A percentile compares a stretch with the other conserved stretches of the same genome.
Evolutionary conservation across 2,329 filamentous ascomycete genomes (phyloP).

Genomic region (Aureobasidium leucospermi): DNA sequence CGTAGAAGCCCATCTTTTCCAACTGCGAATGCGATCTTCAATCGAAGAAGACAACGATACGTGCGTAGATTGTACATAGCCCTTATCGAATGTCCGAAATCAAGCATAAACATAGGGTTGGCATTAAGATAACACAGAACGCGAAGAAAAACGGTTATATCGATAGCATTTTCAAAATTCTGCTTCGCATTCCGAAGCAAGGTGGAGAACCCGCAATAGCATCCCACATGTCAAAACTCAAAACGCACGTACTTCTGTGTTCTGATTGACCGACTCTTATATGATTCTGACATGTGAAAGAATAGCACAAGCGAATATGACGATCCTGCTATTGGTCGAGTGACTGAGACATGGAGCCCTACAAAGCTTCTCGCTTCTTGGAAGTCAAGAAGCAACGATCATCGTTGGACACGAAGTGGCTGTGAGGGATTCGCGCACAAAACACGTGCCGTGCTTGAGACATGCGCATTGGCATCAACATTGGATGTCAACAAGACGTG

Average conservation of each 20-base stretch:
- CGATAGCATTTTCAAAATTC: neutral
- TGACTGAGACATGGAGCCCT: neutral
- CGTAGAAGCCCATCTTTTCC: neutral
- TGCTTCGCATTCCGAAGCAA: neutral
- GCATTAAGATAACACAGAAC: neutral
- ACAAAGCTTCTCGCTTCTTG: neutral
- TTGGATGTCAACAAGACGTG: neutral
- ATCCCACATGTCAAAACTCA: neutral
- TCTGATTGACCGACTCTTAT: neutral
- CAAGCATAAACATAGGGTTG: slow-evolving; percentile 9
- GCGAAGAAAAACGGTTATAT: slow-evolving; percentile 5
- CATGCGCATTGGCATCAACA: neutral
- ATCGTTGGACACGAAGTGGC: no score
- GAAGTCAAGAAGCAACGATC: neutral
- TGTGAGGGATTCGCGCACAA: neutral
- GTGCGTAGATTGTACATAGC: neutral
- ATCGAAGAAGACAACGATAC: neutral
- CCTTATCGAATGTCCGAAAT: neutral
- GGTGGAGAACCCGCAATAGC: neutral
- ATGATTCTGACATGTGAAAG: neutral
- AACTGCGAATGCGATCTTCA: neutral
- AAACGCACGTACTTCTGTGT: neutral
- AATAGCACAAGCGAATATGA: neutral
- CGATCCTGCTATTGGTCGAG: neutral
- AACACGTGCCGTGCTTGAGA: neutral